Evolutionary conservation across 164 flowering plant species (phyloP).

Genomic region (Liquidambar formosana): DNA sequence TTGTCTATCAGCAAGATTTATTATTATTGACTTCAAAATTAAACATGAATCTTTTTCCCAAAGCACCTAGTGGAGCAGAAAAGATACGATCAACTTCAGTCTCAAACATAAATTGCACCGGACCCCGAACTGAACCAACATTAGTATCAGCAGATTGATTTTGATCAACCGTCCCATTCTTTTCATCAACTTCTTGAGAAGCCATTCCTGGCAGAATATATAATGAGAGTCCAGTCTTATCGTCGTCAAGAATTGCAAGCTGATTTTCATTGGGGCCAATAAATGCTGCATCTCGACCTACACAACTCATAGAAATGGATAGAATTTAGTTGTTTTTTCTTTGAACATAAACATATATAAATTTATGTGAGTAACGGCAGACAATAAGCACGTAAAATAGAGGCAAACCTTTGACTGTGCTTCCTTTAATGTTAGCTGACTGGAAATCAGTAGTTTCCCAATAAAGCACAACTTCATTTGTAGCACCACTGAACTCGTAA

Average conservation of each 20-base stretch:
- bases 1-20: conserved; percentile 24
- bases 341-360: neutral
- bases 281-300: conserved; percentile 96
- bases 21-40: neutral
- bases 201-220: conserved; percentile 69
- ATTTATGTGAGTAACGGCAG: neutral
- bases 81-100: conserved; percentile 92
- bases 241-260: conserved; percentile 89
- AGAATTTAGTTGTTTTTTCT: neutral
- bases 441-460: conserved; percentile 81
- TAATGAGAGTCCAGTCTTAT: conserved; percentile 72
- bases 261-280: conserved; percentile 86
- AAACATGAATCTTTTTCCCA: neutral
- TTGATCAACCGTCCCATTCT: conserved; percentile 42
- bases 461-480: conserved; percentile 83
- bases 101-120: conserved; percentile 77
- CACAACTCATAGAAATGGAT: conserved; percentile 6
- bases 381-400: conserved; percentile 6
- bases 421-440: conserved; percentile 63
- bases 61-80: conserved; percentile 86
- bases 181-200: conserved; percentile 47
- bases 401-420: conserved; percentile 72
- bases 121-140: conserved; percentile 60
- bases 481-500: conserved; percentile 75
- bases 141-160: conserved; percentile 47